phyloP scores from a whole-genome alignment of 352 stramenopile genomes.

The Globisporangium lucens region DNA sequence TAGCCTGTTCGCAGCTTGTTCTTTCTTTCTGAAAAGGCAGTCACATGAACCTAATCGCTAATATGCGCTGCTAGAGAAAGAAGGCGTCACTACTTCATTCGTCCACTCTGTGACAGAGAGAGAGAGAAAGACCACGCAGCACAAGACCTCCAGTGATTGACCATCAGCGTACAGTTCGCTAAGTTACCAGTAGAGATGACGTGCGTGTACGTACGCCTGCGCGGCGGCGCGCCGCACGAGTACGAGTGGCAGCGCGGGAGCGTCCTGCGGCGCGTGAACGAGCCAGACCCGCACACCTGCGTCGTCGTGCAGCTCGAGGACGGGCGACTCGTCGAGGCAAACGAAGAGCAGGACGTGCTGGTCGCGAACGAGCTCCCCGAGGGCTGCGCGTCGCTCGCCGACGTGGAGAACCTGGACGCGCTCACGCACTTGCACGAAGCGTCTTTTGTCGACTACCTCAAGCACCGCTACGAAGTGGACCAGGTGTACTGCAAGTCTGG shows the following conservation, averaged over 20 bases:
- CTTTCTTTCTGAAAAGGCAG: constrained; percentile 14
- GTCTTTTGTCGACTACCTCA: constrained; percentile 76
- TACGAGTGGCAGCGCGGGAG: constrained; percentile 51
- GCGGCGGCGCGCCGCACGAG: constrained; percentile 18
- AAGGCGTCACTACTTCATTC: neutral
- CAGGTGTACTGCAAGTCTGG: constrained; percentile 77
- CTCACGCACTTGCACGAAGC: constrained; percentile 79
- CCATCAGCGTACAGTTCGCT: neutral
- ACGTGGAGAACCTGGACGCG: constrained; percentile 68
- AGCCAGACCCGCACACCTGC: constrained; percentile 10
- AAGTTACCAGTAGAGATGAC: constrained; percentile 18
- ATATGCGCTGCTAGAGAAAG: neutral
- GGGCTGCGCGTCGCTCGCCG: constrained; percentile 32
- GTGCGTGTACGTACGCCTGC: constrained; percentile 61
- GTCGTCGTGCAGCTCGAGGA: constrained; percentile 44
- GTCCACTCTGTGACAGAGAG: neutral
- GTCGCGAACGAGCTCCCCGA: constrained; percentile 41
- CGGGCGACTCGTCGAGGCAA: constrained; percentile 28
- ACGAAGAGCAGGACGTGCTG: constrained; percentile 58
- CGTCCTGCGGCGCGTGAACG: constrained; percentile 35
- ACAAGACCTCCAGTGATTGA: neutral
- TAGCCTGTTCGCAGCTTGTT: constrained; percentile 14
- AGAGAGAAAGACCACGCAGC: neutral
- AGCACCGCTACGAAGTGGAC: constrained; percentile 65
- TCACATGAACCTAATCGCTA: constrained; percentile 1